Evolutionary conservation across 192 early-diverging fungal genomes (phyloP).

Genomic region (Linnemannia zychae): DNA sequence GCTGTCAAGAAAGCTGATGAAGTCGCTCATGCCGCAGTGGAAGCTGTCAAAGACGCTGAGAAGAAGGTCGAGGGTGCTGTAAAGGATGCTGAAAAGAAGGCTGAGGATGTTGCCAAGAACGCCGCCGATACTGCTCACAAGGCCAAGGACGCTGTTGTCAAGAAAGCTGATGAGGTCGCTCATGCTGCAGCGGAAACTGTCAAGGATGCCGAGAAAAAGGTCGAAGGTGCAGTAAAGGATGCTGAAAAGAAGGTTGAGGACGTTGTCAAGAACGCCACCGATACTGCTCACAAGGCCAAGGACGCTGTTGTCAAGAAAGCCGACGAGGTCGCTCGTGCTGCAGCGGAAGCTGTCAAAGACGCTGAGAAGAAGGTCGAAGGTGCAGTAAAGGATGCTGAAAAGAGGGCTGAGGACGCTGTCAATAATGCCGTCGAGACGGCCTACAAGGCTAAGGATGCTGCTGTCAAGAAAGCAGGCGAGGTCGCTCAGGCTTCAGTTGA

Average conservation of each 20-base stretch:
- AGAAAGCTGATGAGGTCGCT: not conserved
- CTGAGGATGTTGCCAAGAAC: not conserved
- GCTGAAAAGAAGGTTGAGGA: no score
- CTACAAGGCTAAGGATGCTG: not conserved
- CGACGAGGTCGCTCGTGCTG: not conserved
- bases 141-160: not conserved
- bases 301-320: not conserved
- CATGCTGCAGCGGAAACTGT: not conserved
- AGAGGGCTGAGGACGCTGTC: constrained; percentile 7
- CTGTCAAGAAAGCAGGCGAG: not conserved
- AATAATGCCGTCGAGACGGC: not conserved
- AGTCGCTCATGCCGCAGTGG: not conserved
- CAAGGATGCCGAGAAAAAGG: not conserved
- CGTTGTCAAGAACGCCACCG: not conserved
- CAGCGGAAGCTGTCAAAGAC: not conserved
- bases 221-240: not conserved
- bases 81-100: not conserved
- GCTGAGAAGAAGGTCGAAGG: not conserved
- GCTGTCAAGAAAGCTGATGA: not conserved
- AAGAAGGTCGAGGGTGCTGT: not conserved
- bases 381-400: not conserved
- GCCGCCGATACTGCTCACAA: not conserved
- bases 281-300: not conserved
- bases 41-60: not conserved
- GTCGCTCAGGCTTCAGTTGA: not conserved